phyloP scores from a whole-genome alignment of 2,329 filamentous ascomycete genomes.

The Stachybotrys elegans region DNA sequence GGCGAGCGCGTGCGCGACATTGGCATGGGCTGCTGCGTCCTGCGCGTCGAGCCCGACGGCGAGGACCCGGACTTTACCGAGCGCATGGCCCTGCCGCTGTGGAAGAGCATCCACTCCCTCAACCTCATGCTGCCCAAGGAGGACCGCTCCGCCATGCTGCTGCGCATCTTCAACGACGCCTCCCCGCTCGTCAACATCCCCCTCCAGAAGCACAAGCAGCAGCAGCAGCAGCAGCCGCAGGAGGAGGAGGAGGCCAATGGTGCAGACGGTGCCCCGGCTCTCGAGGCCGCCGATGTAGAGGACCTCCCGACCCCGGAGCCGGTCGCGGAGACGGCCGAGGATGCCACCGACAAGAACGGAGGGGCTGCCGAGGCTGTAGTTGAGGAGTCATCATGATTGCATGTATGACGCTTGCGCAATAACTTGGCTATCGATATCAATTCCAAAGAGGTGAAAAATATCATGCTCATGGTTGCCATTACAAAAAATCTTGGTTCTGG shows the following conservation, averaged over 20 bases:
- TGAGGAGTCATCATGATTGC: too few relatives aligned
- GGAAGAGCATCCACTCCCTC: slow-evolving; percentile 86
- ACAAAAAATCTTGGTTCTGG: too few relatives aligned
- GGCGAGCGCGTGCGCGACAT: slow-evolving; percentile 76
- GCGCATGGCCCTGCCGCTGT: slow-evolving; percentile 83
- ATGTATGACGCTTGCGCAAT: too few relatives aligned
- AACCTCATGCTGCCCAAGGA: slow-evolving; percentile 99
- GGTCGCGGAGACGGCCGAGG: slow-evolving; percentile 6
- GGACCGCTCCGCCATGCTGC: slow-evolving; percentile 84
- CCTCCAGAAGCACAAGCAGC: slow-evolving; percentile 43
- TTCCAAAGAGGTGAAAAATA: too few relatives aligned
- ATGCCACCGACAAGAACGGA: slow-evolving; percentile 5
- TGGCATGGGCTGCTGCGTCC: slow-evolving; percentile 85
- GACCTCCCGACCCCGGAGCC: slow-evolving; percentile 32
- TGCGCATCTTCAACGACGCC: slow-evolving; percentile 86
- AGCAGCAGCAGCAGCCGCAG: slow-evolving; percentile 15
- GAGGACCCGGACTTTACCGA: slow-evolving; percentile 59
- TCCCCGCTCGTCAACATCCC: slow-evolving; percentile 73
- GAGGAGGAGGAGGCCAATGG: slow-evolving; percentile 29
- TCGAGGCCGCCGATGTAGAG: slow-evolving; percentile 25
- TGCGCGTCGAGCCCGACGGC: slow-evolving; percentile 74
- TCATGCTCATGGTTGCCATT: too few relatives aligned
- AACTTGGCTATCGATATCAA: too few relatives aligned
- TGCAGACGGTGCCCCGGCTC: slow-evolving; percentile 18
- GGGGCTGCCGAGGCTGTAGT: slow-evolving; percentile 11